Evolutionary conservation across 129 eudicot species (phyloP), one percentile per base, ranked within the genome.

Genomic region (Flaveria robusta): DNA sequence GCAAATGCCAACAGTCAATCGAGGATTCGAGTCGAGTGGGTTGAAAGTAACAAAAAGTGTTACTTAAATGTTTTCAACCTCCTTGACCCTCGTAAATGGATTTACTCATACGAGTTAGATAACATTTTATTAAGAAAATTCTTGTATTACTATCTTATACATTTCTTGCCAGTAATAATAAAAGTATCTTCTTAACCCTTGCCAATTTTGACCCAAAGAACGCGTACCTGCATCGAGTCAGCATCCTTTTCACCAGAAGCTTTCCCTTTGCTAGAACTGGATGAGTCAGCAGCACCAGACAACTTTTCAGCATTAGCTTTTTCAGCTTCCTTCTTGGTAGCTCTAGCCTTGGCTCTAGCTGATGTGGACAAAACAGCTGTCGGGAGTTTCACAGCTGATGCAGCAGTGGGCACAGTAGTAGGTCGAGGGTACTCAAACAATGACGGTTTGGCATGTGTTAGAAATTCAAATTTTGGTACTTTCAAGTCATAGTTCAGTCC

Each of bases 391-490:
- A 86, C 99, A 3, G 94, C 86, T 37, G 97, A 94, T 19, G 96
- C 77, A 54, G 97, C 72, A 46, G 99, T 85, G 26, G 99, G 87
- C 26, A 91, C 97, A 52, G 88, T 86, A 27, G 99, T 94, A 23
- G 99, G 99, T 55, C 82, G 83, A 16, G 99, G 99, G 85, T 94
- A 94, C 86, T 91, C 99, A 15, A 94, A 94, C 65, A 94, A 71
- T 5, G 97, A 94, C 1, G 99, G 99, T 56, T 94, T 91, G 29
- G 99, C 97, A 60, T 94, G 91, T 11, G 99, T 91, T 22, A 94
- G 43, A 82, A 94, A 94, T 16, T 94, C 97, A 66, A 94, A 94
- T 43, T 71, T 85, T 12, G 99, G 99, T 23, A 87, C 93, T 87
- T 94, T 94, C 70, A 94, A 74, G 83, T 94, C 94, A 68, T 91